Conservation (phyloP, 2,329 filamentous ascomycete species). For the Pezicula neosporulosa region DNA sequence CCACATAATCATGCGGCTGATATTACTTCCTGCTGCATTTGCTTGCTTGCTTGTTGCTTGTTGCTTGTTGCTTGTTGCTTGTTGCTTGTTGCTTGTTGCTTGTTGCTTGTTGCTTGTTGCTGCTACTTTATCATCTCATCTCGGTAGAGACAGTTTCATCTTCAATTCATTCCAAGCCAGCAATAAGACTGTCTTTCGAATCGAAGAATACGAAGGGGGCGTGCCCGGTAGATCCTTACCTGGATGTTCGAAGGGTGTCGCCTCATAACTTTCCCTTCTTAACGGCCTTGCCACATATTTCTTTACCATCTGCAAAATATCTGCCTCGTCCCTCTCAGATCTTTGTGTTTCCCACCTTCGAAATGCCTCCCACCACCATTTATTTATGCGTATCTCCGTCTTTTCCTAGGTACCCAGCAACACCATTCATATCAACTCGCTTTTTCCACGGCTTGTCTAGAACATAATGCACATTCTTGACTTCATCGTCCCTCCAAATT, state of each 20-base stretch:
- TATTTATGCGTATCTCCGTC: constrained; percentile 48
- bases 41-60: too few species aligned
- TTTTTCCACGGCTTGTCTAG: constrained; percentile 58
- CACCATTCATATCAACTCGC: constrained; percentile 34
- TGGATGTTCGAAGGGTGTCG: not conserved
- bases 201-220: not conserved
- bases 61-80: too few species aligned
- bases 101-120: too few species aligned
- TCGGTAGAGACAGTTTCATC: too few species aligned
- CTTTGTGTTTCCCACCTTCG: constrained; percentile 32
- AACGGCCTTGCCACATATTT: constrained; percentile 1
- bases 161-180: not conserved
- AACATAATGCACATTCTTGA: constrained; percentile 58
- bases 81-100: too few species aligned
- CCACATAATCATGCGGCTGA: too few species aligned
- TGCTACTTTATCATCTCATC: too few species aligned
- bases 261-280: not conserved
- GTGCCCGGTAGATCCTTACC: not conserved
- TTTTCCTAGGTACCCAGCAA: constrained; percentile 35
- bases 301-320: constrained; percentile 7
- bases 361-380: constrained; percentile 51
- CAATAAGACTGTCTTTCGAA: not conserved
- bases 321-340: constrained; percentile 2
- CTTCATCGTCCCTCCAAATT: constrained; percentile 51
- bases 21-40: too few species aligned